These are phyloP conservation scores for Tricholoma terreum DNA, from an alignment of 768 basidiomycete species.

Conservation along the genomic window DNA sequence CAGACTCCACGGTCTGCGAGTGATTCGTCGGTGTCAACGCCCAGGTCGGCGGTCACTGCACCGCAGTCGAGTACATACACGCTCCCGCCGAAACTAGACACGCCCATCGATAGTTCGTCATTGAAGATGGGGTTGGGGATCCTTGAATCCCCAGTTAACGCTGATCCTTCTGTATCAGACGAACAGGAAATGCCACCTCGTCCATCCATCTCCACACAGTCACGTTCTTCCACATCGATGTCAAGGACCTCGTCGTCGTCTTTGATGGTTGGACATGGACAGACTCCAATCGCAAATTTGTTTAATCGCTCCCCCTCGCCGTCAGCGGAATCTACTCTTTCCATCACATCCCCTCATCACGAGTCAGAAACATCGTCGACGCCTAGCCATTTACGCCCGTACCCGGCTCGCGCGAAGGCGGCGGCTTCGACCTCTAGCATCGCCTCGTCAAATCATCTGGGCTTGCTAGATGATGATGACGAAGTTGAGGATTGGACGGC, in stretches of 20 bases:
- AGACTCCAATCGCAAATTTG: slow-evolving; percentile 38
- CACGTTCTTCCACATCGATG: not conserved
- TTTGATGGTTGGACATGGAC: slow-evolving; percentile 10
- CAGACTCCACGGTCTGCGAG: slow-evolving; percentile 37
- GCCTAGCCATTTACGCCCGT: slow-evolving; percentile 20
- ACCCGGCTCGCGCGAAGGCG: slow-evolving; percentile 18
- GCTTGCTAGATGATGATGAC: slow-evolving; percentile 45
- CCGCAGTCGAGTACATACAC: slow-evolving; percentile 46
- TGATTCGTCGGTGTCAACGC: slow-evolving; percentile 50
- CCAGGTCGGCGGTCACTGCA: slow-evolving; percentile 55
- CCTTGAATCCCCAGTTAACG: slow-evolving; percentile 22
- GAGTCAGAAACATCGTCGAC: slow-evolving; percentile 11
- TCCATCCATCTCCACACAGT: not conserved
- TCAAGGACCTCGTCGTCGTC: slow-evolving; percentile 8
- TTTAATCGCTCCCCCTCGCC: slow-evolving; percentile 22
- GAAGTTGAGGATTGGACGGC: slow-evolving; percentile 67
- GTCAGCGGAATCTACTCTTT: slow-evolving; percentile 20
- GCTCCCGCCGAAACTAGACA: slow-evolving; percentile 57
- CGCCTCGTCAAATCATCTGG: slow-evolving; percentile 45
- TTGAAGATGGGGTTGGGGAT: slow-evolving; percentile 39
- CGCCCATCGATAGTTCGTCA: slow-evolving; percentile 56
- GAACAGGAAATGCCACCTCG: not conserved
- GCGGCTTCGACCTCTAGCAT: slow-evolving; percentile 28
- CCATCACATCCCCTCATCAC: slow-evolving; percentile 9
- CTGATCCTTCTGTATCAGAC: slow-evolving; percentile 7